Evolutionary conservation across 208 protist species (phyloP).

Genomic region (Porcisia hertigi): DNA sequence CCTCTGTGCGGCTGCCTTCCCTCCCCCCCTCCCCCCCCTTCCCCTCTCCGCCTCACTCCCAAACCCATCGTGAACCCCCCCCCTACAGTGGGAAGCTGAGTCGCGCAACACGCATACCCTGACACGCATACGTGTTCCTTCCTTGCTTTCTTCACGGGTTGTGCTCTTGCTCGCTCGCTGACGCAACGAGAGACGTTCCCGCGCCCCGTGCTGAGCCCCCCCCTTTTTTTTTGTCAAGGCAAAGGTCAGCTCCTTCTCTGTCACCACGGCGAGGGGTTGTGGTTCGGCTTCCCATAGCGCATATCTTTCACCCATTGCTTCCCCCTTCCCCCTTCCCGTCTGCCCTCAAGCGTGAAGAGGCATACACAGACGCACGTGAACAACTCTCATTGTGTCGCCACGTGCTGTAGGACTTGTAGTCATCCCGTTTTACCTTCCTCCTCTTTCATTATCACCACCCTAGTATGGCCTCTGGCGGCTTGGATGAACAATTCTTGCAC

Average conservation of each 20-base stretch:
- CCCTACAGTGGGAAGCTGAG: background rate
- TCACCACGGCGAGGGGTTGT: background rate
- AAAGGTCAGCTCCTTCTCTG: background rate
- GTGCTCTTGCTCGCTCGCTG: conserved; percentile 6
- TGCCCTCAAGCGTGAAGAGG: background rate
- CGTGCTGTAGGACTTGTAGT: background rate
- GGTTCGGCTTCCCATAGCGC: background rate
- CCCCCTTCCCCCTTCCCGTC: background rate
- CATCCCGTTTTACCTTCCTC: background rate
- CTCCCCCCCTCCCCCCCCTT: too few species aligned
- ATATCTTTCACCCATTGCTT: background rate
- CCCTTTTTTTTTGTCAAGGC: background rate
- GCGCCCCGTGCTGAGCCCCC: background rate
- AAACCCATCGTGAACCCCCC: background rate
- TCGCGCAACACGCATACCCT: background rate
- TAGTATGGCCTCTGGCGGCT: conserved; percentile 34
- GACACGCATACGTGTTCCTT: background rate
- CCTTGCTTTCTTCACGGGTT: conserved; percentile 10
- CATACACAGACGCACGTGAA: background rate
- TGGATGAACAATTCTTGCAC: conserved; percentile 73
- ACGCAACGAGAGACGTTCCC: background rate
- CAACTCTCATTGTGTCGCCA: background rate
- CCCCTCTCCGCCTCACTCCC: background rate
- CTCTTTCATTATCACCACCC: background rate
- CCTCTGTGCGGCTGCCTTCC: too few species aligned